Evolutionary conservation across 1,139 yeast species (phyloP).

Genomic region (Yamadazyma kanchanaburiensis): DNA sequence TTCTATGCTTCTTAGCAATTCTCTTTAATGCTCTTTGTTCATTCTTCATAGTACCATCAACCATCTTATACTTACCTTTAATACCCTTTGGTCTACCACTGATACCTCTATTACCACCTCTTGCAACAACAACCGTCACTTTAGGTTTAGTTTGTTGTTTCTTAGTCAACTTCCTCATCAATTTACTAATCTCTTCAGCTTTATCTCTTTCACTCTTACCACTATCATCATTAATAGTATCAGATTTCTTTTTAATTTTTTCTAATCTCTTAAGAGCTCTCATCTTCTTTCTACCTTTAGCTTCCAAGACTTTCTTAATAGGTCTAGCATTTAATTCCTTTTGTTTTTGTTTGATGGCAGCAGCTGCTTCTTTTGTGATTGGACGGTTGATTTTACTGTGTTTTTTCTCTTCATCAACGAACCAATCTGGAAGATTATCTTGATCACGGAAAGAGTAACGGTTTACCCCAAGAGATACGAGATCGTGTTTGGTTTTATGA

Average conservation of each 20-base stretch:
- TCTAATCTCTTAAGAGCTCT: constrained; percentile 87
- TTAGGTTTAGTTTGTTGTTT: constrained; percentile 75
- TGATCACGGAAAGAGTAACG: constrained; percentile 87
- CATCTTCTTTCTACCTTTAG: constrained; percentile 95
- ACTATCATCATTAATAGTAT: constrained; percentile 81
- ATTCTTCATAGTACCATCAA: constrained; percentile 96
- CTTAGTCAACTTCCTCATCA: constrained; percentile 79
- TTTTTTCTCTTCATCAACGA: constrained; percentile 81
- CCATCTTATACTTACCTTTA: constrained; percentile 98
- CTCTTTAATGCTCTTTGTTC: constrained; percentile 92
- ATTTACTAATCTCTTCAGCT: constrained; percentile 85
- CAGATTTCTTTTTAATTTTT: constrained; percentile 90
- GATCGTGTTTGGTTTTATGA: constrained; percentile 75
- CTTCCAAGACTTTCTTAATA: constrained; percentile 95
- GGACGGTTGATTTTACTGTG: constrained; percentile 89
- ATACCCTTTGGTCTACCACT: constrained; percentile 97
- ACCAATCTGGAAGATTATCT: constrained; percentile 95
- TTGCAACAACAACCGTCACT: constrained; percentile 88
- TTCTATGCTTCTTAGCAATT: constrained; percentile 72
- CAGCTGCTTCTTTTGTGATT: constrained; percentile 93
- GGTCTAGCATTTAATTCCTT: constrained; percentile 95
- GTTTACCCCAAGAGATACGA: constrained; percentile 88
- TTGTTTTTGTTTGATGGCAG: constrained; percentile 86
- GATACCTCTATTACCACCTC: constrained; percentile 78
- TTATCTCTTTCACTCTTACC: constrained; percentile 89